These are phyloP conservation scores for Salix suchowensis DNA, from an alignment of 345 rosid species.

Conservation along the genomic window DNA sequence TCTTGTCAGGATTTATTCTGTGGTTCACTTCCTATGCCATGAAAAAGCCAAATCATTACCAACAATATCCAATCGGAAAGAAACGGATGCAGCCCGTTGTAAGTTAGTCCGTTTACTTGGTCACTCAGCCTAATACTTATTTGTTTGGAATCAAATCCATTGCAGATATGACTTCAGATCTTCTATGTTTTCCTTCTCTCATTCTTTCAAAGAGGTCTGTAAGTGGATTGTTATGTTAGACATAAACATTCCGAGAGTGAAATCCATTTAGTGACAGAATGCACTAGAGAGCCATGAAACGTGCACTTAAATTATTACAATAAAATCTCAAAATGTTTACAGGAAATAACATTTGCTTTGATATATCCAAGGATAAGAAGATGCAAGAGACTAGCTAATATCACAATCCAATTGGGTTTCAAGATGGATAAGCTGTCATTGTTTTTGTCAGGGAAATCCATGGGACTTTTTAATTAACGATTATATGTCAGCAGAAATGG, in stretches of 20 bases:
- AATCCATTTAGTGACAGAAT: background rate
- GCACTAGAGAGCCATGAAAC: background rate
- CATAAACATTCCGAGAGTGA: background rate
- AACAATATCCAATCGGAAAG: constrained; percentile 71
- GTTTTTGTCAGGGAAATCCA: background rate
- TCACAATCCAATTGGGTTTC: background rate
- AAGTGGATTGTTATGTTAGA: too few species aligned
- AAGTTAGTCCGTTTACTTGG: constrained; percentile 1
- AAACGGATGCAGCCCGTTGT: constrained; percentile 88
- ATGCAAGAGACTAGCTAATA: background rate
- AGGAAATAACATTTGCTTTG: background rate
- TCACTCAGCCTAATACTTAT: background rate
- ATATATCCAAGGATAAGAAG: background rate
- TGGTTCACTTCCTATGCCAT: constrained; percentile 83
- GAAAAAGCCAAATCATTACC: constrained; percentile 63
- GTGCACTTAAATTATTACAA: background rate
- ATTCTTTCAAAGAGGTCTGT: background rate
- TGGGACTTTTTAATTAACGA: background rate
- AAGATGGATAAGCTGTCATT: background rate
- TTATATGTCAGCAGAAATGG: too few species aligned
- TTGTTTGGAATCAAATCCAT: background rate
- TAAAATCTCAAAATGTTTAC: background rate
- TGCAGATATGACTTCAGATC: background rate
- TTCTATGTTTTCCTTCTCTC: background rate
- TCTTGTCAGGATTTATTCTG: constrained; percentile 72